phyloP scores from a whole-genome alignment of 345 rosid species.

The Angophora floribunda region DNA sequence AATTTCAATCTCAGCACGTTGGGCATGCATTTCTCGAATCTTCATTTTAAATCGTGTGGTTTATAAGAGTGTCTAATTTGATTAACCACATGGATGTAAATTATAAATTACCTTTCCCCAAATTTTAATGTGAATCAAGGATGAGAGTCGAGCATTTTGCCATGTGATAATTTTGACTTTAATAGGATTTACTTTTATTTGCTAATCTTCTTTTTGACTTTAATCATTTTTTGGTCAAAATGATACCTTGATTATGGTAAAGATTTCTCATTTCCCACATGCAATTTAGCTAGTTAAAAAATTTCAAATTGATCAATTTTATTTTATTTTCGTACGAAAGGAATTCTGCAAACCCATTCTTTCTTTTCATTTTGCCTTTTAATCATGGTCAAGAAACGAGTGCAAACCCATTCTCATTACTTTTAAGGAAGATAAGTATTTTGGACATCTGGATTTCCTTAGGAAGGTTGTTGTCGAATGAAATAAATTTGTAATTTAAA shows the following conservation, averaged over 20 bases:
- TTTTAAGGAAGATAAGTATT: background rate
- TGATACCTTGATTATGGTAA: background rate
- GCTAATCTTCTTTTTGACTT: background rate
- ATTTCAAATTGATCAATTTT: background rate
- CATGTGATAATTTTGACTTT: background rate
- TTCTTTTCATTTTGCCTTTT: background rate
- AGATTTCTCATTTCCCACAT: background rate
- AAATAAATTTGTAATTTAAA: background rate
- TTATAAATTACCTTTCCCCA: too few relatives aligned
- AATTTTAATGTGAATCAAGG: background rate
- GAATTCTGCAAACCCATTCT: too few relatives aligned
- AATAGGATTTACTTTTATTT: background rate
- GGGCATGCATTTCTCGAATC: fast-evolving
- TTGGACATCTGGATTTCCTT: background rate
- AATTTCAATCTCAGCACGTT: background rate
- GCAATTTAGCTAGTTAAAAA: background rate
- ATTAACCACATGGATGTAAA: background rate
- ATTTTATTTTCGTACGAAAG: background rate
- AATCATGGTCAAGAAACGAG: background rate
- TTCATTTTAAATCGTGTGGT: background rate
- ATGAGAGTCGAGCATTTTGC: background rate
- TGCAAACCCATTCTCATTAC: background rate
- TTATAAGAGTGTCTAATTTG: background rate
- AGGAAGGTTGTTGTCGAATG: background rate
- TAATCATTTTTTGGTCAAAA: background rate